phyloP scores from a whole-genome alignment of 2,329 filamentous ascomycete genomes.

The Dendrostoma leiphaemia region DNA sequence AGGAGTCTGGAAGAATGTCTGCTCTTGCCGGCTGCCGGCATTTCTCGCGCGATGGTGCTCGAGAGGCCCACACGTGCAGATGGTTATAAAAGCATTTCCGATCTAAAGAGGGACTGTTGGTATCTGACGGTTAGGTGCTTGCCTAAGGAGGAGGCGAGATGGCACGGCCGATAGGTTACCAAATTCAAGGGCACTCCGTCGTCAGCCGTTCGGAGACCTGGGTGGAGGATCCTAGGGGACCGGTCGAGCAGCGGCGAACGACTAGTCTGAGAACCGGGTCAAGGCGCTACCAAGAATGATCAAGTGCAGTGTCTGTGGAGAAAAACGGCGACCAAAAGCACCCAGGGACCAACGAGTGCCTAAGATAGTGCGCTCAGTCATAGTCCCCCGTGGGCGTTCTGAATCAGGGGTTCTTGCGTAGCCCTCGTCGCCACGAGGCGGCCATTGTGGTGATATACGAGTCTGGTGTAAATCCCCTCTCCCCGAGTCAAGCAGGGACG shows the following conservation, averaged over 20 bases:
- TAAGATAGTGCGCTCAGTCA: slow-evolving; percentile 1
- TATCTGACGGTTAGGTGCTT: neutral
- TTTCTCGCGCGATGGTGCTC: neutral
- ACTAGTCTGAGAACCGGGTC: slow-evolving; percentile 10
- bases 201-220: slow-evolving; percentile 4
- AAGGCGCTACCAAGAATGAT: slow-evolving; percentile 10
- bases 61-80: slow-evolving; percentile 7
- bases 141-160: neutral
- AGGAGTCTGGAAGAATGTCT: neutral
- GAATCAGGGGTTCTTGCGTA: neutral
- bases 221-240: neutral
- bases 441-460: neutral
- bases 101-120: slow-evolving; percentile 2
- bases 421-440: neutral
- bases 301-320: slow-evolving; percentile 14
- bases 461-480: neutral
- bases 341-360: slow-evolving; percentile 1
- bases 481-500: neutral
- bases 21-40: neutral
- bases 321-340: neutral
- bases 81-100: slow-evolving; percentile 1
- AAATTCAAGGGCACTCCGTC: neutral
- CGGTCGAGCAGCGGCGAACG: neutral
- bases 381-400: neutral
- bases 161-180: neutral